Conservation (phyloP, 2,329 filamentous ascomycete genomes). For the Fusarium tuaranense region DNA sequence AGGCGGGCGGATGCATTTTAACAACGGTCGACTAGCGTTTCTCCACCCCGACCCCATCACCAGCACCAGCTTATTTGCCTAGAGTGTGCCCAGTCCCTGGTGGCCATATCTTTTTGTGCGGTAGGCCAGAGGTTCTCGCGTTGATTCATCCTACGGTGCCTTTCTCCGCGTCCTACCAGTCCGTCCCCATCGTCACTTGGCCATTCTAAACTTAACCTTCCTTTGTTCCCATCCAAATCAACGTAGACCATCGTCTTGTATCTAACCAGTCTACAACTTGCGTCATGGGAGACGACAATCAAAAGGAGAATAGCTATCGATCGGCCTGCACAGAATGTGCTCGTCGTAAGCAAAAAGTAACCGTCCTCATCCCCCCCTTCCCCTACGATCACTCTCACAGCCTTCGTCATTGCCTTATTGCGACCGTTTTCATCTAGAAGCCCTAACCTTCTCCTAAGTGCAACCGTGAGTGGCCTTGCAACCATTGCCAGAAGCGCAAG, state of each 20-base stretch:
- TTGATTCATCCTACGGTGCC: neutral
- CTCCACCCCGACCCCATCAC: slow-evolving; percentile 35
- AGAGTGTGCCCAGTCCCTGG: slow-evolving; percentile 12
- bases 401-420: neutral
- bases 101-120: slow-evolving; percentile 16
- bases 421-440: neutral
- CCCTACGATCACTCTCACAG: neutral
- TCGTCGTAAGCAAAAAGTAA: slow-evolving; percentile 55
- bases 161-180: slow-evolving; percentile 2
- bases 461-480: slow-evolving; percentile 55
- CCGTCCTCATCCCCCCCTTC: neutral
- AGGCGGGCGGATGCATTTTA: slow-evolving; percentile 35
- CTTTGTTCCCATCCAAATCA: neutral
- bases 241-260: neutral
- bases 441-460: slow-evolving; percentile 45
- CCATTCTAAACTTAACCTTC: neutral
- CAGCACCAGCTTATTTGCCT: slow-evolving; percentile 28
- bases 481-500: slow-evolving; percentile 55
- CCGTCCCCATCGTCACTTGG: neutral
- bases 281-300: slow-evolving; percentile 29
- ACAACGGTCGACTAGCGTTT: slow-evolving; percentile 35
- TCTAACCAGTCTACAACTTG: slow-evolving; percentile 1
- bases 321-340: slow-evolving; percentile 58
- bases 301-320: slow-evolving; percentile 37
- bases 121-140: slow-evolving; percentile 6